These are phyloP conservation scores for Chaetomium sp. DNA, from an alignment of 2,329 filamentous ascomycete genomes.

Conservation along the genomic window DNA sequence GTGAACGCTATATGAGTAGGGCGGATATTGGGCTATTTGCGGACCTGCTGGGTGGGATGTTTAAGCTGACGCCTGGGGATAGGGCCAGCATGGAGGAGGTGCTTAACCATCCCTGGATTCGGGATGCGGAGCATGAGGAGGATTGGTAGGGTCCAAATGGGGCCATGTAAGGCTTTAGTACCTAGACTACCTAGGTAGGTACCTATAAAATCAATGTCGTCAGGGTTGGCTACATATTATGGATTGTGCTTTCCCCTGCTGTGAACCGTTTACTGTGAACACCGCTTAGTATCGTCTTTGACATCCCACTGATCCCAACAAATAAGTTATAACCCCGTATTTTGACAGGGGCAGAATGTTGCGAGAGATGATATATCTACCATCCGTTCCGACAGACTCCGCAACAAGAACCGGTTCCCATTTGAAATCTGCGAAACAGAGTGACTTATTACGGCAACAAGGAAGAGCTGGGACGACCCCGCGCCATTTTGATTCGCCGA, in stretches of 20 bases:
- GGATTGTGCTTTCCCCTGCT: neutral
- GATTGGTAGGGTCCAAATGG: neutral
- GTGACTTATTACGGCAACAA: no score
- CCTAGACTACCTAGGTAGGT: no score
- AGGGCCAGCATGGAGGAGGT: neutral
- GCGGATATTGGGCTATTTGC: neutral
- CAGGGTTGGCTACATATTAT: neutral
- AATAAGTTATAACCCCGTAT: neutral
- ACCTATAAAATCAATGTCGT: neutral
- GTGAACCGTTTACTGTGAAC: neutral
- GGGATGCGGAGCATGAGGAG: neutral
- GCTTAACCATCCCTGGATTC: neutral
- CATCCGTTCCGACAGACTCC: neutral
- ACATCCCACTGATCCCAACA: no score
- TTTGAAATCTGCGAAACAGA: no score
- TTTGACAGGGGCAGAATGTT: neutral
- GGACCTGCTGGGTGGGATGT: neutral
- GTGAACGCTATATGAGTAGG: neutral
- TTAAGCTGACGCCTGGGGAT: neutral
- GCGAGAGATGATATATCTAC: neutral
- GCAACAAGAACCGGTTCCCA: no score
- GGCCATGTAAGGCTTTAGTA: no score
- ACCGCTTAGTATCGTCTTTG: neutral
- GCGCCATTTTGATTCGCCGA: no score
- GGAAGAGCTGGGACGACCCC: no score